phyloP scores from a whole-genome alignment of 208 protist species.

The Crithidia mellificae region DNA sequence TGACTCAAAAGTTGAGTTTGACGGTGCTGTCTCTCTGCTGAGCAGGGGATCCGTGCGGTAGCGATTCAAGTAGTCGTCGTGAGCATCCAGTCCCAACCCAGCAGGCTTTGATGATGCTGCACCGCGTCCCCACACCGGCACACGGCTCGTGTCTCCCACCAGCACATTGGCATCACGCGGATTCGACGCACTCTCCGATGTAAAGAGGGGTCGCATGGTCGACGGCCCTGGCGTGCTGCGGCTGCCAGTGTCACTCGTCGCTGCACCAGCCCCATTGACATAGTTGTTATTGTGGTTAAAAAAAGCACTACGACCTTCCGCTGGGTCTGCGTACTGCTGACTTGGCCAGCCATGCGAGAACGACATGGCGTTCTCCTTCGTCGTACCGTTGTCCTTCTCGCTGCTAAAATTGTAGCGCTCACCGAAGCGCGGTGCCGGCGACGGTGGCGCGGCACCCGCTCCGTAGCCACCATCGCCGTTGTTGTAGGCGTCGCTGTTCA shows the following conservation, averaged over 20 bases:
- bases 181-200: slow-evolving; percentile 18
- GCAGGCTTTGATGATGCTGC: background rate
- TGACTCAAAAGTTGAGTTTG: background rate
- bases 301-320: background rate
- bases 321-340: background rate
- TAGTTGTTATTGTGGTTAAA: too few relatives aligned
- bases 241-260: too few relatives aligned
- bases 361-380: background rate
- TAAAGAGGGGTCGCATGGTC: slow-evolving; percentile 29
- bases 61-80: slow-evolving; percentile 3
- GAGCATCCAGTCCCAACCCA: background rate
- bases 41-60: background rate
- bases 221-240: slow-evolving; percentile 11
- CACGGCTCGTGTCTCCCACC: slow-evolving; percentile 15
- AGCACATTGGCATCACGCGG: slow-evolving; percentile 20
- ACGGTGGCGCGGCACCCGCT: slow-evolving; percentile 9
- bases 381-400: background rate
- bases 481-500: slow-evolving; percentile 15
- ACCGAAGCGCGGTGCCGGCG: slow-evolving; percentile 19
- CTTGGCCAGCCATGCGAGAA: background rate
- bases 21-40: background rate
- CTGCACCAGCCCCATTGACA: too few relatives aligned
- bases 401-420: background rate
- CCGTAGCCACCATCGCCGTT: background rate
- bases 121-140: background rate